These are phyloP conservation scores for Ustilago cynodontis DNA, from an alignment of 1,284 basidiomycete genomes.

Conservation along the genomic window DNA sequence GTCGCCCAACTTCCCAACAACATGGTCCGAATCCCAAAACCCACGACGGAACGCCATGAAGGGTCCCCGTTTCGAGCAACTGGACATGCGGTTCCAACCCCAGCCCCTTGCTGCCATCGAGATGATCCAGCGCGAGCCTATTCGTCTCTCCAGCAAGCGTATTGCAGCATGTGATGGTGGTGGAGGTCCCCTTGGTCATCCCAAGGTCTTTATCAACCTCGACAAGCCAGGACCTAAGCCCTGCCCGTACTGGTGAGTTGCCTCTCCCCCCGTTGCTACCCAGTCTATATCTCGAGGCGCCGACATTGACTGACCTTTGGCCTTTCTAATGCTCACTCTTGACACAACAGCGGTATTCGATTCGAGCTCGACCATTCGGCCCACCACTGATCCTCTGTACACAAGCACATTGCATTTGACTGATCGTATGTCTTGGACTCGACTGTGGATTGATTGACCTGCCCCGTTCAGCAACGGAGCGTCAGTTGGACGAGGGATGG, in stretches of 20 bases:
- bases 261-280: neutral
- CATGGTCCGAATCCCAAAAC: constrained; percentile 61
- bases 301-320: constrained; percentile 1
- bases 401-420: neutral
- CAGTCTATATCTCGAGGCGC: neutral
- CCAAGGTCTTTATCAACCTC: constrained; percentile 95
- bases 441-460: too few relatives aligned
- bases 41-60: constrained; percentile 75
- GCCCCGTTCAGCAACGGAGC: too few relatives aligned
- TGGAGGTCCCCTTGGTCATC: constrained; percentile 93
- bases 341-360: constrained; percentile 51
- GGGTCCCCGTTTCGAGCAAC: constrained; percentile 91
- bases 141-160: constrained; percentile 82
- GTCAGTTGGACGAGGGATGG: too few relatives aligned
- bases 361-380: constrained; percentile 55
- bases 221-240: constrained; percentile 71
- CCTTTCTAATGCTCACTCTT: neutral
- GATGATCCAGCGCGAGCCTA: constrained; percentile 85
- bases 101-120: constrained; percentile 91
- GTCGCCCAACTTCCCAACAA: constrained; percentile 60
- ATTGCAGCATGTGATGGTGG: constrained; percentile 89
- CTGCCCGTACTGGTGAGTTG: constrained; percentile 64
- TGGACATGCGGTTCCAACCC: constrained; percentile 85
- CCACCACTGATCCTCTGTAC: constrained; percentile 29
- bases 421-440: too few relatives aligned